Percentiles rank a stretch among this genome's conserved stretches.
Conservation (phyloP, 2,329 filamentous ascomycete genomes). For the Diaporthe vexans region DNA sequence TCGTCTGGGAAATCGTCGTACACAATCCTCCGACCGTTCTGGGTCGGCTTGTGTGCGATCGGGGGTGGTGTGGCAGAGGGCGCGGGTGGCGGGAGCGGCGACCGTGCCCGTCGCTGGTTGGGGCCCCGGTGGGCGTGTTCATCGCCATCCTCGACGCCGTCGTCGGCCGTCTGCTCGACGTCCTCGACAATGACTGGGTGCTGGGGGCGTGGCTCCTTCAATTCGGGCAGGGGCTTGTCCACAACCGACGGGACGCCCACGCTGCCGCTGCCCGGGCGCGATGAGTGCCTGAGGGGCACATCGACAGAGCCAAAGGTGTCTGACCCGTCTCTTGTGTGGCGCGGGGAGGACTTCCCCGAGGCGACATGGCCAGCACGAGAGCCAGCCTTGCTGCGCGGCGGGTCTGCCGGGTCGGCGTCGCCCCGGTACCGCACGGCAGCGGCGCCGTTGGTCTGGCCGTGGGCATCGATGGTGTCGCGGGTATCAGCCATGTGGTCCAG, state of each 20-base stretch:
- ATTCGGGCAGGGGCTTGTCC: conserved; percentile 17
- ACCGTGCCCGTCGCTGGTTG: neutral
- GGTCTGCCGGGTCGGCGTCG: conserved; percentile 19
- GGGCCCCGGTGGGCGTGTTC: neutral
- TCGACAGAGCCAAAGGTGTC: conserved; percentile 8
- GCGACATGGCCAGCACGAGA: conserved; percentile 2
- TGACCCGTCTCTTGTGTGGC: neutral
- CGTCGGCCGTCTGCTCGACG: conserved; percentile 7
- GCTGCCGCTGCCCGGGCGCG: conserved; percentile 21
- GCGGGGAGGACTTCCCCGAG: neutral
- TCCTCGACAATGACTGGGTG: conserved; percentile 27
- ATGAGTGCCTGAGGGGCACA: conserved; percentile 32
- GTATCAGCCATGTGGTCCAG: conserved; percentile 13
- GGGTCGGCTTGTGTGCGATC: conserved; percentile 23
- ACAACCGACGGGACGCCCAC: conserved; percentile 25
- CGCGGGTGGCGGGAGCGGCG: neutral
- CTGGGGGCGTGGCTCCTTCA: conserved; percentile 23
- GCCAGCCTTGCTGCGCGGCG: neutral
- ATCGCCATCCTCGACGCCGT: conserved; percentile 1
- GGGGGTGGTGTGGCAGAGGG: conserved; percentile 35
- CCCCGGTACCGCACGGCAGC: neutral
- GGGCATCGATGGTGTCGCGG: neutral
- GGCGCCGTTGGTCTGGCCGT: neutral
- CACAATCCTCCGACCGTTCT: conserved; percentile 24
- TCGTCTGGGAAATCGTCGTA: conserved; percentile 34